A percentile compares a stretch with the other conserved stretches of the same genome.
Conservation (phyloP, 2,329 filamentous ascomycete species). For the Cladosporium sp. region DNA sequence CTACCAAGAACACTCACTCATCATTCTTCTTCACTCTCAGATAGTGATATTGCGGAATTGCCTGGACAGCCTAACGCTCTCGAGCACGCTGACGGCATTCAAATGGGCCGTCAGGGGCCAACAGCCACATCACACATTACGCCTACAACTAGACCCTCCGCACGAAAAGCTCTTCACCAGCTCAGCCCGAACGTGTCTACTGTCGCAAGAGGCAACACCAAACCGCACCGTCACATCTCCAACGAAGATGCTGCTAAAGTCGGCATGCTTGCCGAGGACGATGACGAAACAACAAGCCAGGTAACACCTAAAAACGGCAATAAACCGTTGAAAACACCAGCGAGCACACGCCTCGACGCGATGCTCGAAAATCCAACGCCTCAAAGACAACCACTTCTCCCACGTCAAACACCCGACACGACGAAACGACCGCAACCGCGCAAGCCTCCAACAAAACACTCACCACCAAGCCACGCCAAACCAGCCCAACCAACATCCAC, state of each 20-base stretch:
- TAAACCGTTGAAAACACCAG: background rate
- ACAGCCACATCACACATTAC: background rate
- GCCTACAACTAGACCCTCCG: too few species aligned
- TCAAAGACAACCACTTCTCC: constrained; percentile 2
- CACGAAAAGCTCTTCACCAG: constrained; percentile 15
- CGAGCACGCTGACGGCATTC: background rate
- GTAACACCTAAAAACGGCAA: constrained; percentile 4
- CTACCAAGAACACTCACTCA: background rate
- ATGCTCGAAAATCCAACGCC: constrained; percentile 22
- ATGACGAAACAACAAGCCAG: constrained; percentile 22
- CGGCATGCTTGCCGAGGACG: constrained; percentile 27
- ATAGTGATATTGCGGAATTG: constrained; percentile 7
- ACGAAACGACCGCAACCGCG: background rate
- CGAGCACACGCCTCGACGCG: constrained; percentile 18
- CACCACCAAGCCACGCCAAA: background rate
- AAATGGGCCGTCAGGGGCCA: background rate
- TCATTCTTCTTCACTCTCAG: constrained; percentile 10
- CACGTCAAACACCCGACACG: background rate
- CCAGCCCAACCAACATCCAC: background rate
- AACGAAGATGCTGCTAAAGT: constrained; percentile 19
- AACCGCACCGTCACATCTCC: constrained; percentile 9
- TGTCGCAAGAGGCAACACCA: constrained; percentile 5
- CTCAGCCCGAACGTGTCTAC: constrained; percentile 21
- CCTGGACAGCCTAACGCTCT: background rate
- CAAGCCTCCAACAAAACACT: background rate